Evolutionary conservation across 1,139 yeast genomes (phyloP).

Genomic region (Pichia cactophila): DNA sequence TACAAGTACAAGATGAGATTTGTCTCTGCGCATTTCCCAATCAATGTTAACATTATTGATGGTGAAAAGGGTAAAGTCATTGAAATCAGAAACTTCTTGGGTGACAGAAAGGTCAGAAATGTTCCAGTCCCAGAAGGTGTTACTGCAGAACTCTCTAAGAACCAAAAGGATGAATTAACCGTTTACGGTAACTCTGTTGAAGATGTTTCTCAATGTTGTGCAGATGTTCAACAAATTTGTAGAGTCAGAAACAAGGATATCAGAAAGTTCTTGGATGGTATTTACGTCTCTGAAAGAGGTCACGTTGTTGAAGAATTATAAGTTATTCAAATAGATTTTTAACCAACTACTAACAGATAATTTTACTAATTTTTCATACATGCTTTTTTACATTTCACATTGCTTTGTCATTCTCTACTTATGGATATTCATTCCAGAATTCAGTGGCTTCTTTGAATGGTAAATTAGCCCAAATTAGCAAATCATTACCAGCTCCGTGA

Average conservation of each 20-base stretch:
- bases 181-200: slow-evolving; percentile 95
- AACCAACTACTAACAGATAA: slow-evolving; percentile 4
- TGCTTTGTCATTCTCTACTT: slow-evolving; percentile 2
- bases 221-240: slow-evolving; percentile 97
- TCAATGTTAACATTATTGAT: slow-evolving; percentile 85
- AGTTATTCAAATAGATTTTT: slow-evolving; percentile 8
- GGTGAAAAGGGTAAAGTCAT: slow-evolving; percentile 62
- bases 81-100: slow-evolving; percentile 99
- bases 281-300: slow-evolving; percentile 97
- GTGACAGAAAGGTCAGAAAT: slow-evolving; percentile 93
- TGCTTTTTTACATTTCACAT: slow-evolving; percentile 3
- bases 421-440: slow-evolving; percentile 26
- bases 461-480: slow-evolving; percentile 23
- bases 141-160: slow-evolving; percentile 66
- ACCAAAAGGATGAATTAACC: slow-evolving; percentile 90
- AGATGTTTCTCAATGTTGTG: slow-evolving; percentile 97
- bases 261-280: slow-evolving; percentile 99
- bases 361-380: slow-evolving; percentile 18
- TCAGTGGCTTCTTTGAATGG: slow-evolving; percentile 19
- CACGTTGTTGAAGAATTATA: slow-evolving; percentile 57
- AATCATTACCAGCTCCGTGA: slow-evolving; percentile 48
- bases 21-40: slow-evolving; percentile 99
- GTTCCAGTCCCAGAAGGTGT: slow-evolving; percentile 88
- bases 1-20: slow-evolving; percentile 99
- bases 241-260: slow-evolving; percentile 99